Conservation (phyloP, 768 basidiomycete genomes). For the Lanmaoa pseudosensibilis region DNA sequence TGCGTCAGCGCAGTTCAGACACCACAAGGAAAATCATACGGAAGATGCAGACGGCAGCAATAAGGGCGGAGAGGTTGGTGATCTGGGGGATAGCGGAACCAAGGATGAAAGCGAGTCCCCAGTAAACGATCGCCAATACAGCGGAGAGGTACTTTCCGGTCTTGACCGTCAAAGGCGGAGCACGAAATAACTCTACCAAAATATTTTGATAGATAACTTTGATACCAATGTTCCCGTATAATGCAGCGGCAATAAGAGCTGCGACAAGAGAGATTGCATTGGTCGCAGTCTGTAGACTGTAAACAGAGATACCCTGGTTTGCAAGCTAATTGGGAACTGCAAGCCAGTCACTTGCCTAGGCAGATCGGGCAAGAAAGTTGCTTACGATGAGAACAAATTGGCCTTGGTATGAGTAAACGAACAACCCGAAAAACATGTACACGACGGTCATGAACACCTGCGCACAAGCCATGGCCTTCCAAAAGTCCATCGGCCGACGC, state of each 20-base stretch:
- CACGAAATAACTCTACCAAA: slow-evolving; percentile 49
- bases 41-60: slow-evolving; percentile 62
- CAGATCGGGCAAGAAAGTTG: not conserved
- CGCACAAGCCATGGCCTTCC: slow-evolving; percentile 61
- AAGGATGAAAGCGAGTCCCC: too few relatives aligned
- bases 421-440: slow-evolving; percentile 59
- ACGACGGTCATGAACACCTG: slow-evolving; percentile 52
- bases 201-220: slow-evolving; percentile 59
- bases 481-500: slow-evolving; percentile 67
- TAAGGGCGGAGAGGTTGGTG: slow-evolving; percentile 51
- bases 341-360: not conserved
- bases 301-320: slow-evolving; percentile 34
- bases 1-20: slow-evolving; percentile 39
- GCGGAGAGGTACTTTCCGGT: slow-evolving; percentile 33
- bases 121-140: too few relatives aligned
- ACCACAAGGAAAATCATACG: slow-evolving; percentile 32
- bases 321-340: slow-evolving; percentile 22
- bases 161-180: slow-evolving; percentile 47
- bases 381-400: slow-evolving; percentile 46
- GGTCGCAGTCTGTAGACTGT: slow-evolving; percentile 33
- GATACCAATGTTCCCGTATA: slow-evolving; percentile 65
- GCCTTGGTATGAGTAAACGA: slow-evolving; percentile 59
- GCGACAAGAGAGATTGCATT: slow-evolving; percentile 51
- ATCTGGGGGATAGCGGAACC: too few relatives aligned
- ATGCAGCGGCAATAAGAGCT: slow-evolving; percentile 58